Evolutionary conservation across 441 rosid species (phyloP).

Genomic region (Croton laevigatus): DNA sequence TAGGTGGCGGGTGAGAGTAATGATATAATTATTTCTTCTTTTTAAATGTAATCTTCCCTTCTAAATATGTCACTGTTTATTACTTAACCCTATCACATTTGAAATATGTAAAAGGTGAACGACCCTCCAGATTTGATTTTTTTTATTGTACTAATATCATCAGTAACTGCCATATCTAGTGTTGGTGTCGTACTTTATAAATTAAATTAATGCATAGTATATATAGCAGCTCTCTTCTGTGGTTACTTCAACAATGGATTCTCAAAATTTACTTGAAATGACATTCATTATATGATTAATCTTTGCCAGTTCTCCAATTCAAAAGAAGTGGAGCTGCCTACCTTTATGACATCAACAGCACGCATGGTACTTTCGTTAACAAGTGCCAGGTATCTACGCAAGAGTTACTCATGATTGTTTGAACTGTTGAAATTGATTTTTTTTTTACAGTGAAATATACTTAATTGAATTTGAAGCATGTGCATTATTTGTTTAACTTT

Average conservation of each 20-base stretch:
- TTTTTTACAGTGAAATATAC: not conserved
- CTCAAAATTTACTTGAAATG: not conserved
- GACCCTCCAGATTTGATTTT: not conserved
- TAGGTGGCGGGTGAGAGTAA: not conserved
- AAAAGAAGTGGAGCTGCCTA: slow-evolving; percentile 78
- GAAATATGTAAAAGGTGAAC: not conserved
- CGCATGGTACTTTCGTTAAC: slow-evolving; percentile 81
- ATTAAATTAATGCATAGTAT: not conserved
- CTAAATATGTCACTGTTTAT: not conserved
- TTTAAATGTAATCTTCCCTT: not conserved
- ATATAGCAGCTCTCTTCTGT: not conserved
- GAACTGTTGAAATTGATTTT: not conserved
- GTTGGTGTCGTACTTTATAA: not conserved
- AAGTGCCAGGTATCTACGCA: slow-evolving; percentile 58
- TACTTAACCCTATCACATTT: not conserved
- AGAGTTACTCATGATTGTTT: not conserved
- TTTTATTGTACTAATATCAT: not conserved
- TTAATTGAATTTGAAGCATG: not conserved
- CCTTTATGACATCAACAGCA: slow-evolving; percentile 80
- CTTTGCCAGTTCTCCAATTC: slow-evolving; percentile 71
- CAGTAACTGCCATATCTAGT: too few relatives aligned
- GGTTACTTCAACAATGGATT: not conserved
- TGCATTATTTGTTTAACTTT: not conserved
- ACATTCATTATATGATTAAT: not conserved
- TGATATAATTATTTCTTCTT: not conserved